A percentile compares a stretch with the other conserved stretches of the same genome.
phyloP scores from a whole-genome alignment of 2,329 filamentous ascomycete species.

The Phoma herbarum region DNA sequence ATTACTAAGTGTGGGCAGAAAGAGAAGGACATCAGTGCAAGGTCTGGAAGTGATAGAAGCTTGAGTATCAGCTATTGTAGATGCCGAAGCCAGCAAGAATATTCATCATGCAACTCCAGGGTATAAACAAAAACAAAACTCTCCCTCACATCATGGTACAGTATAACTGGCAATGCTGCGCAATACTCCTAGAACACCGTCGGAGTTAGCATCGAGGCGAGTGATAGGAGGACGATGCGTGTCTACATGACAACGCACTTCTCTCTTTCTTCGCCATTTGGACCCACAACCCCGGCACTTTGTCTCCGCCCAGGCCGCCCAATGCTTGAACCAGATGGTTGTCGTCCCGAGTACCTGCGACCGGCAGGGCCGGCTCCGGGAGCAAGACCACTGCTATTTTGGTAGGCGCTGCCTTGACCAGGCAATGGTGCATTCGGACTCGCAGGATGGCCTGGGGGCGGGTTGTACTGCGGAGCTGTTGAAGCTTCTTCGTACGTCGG shows the following conservation, averaged over 20 bases:
- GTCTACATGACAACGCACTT: slow-evolving; percentile 49
- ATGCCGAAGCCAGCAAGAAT: background rate
- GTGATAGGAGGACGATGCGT: background rate
- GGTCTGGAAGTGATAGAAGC: background rate
- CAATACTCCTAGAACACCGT: slow-evolving; percentile 2
- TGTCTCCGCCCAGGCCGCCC: slow-evolving; percentile 36
- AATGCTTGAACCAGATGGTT: slow-evolving; percentile 17
- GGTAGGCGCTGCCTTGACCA: slow-evolving; percentile 40
- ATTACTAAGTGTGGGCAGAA: background rate
- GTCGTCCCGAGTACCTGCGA: slow-evolving; percentile 27
- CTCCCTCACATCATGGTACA: slow-evolving; percentile 10
- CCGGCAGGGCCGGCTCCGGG: slow-evolving; percentile 24
- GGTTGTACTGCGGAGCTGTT: slow-evolving; percentile 63
- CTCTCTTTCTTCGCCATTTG: slow-evolving; percentile 38
- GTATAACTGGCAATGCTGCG: slow-evolving; percentile 1
- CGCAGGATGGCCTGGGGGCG: slow-evolving; percentile 57
- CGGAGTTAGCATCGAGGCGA: background rate
- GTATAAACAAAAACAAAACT: slow-evolving; percentile 12
- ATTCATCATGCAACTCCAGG: background rate
- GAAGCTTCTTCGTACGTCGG: slow-evolving; percentile 73
- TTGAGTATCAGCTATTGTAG: background rate
- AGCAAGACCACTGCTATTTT: slow-evolving; percentile 23
- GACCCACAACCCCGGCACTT: slow-evolving; percentile 34
- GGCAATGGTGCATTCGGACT: slow-evolving; percentile 47
- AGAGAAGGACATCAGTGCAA: background rate